Percentiles rank a stretch among this genome's conserved stretches.
Conservation (phyloP, 768 basidiomycete species). For the Holtermannia corniformis region DNA sequence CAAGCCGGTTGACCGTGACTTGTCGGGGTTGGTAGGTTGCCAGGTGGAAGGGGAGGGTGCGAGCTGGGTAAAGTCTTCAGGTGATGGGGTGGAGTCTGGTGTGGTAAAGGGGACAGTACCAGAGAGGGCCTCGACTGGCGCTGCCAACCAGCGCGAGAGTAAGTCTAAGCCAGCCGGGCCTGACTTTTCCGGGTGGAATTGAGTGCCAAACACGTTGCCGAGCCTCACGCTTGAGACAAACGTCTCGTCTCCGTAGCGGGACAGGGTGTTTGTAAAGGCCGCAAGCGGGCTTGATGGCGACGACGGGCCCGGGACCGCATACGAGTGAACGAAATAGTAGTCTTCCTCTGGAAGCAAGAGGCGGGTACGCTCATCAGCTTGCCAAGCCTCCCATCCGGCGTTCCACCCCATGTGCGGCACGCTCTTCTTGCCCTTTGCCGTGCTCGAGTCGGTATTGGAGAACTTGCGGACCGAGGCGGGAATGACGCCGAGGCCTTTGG, state of each 20-base stretch:
- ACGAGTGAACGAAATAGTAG: conserved; percentile 98
- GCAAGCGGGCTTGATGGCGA: conserved; percentile 45
- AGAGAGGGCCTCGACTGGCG: conserved; percentile 29
- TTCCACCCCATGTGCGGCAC: conserved; percentile 99
- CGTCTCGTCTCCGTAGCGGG: conserved; percentile 86
- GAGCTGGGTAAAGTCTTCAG: conserved; percentile 38
- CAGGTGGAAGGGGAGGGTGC: conserved; percentile 39
- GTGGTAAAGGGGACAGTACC: neutral
- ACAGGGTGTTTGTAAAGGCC: conserved; percentile 72
- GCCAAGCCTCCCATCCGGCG: conserved; percentile 48
- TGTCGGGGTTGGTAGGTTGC: neutral
- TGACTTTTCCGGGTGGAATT: conserved; percentile 98
- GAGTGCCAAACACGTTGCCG: conserved; percentile 79
- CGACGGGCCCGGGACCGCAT: conserved; percentile 33
- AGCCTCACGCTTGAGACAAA: conserved; percentile 77
- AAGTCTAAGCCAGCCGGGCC: conserved; percentile 75
- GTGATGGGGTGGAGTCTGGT: conserved; percentile 34
- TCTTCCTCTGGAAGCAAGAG: conserved; percentile 45
- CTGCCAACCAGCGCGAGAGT: conserved; percentile 64
- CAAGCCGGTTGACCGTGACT: conserved; percentile 2
- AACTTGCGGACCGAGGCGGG: conserved; percentile 73
- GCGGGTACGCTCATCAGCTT: conserved; percentile 37
- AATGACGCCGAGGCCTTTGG: conserved; percentile 71
- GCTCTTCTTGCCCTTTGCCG: conserved; percentile 51
- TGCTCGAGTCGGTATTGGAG: conserved; percentile 34